Conservation (phyloP, 2,329 filamentous ascomycete genomes). For the Ustilaginoidea virens region DNA sequence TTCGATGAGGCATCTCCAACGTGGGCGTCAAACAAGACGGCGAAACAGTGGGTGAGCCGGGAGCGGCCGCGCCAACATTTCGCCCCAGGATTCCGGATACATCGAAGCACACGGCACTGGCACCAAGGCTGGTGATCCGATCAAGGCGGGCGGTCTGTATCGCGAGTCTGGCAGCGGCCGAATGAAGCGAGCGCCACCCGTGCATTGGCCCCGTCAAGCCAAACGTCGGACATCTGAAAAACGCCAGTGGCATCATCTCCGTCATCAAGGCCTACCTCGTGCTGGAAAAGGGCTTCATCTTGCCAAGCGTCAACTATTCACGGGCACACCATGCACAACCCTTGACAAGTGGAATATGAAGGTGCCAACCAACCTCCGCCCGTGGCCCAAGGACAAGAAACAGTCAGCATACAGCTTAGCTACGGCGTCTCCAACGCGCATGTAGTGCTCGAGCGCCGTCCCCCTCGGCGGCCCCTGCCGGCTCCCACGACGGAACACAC, state of each 20-base stretch:
- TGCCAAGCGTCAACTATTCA: slow-evolving; percentile 35
- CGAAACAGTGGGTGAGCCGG: slow-evolving; percentile 15
- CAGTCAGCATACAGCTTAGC: slow-evolving; percentile 36
- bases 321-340: slow-evolving; percentile 31
- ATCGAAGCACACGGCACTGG: slow-evolving; percentile 41
- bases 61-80: slow-evolving; percentile 10
- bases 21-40: slow-evolving; percentile 42
- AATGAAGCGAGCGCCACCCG: slow-evolving; percentile 23
- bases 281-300: slow-evolving; percentile 32
- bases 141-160: slow-evolving; percentile 34
- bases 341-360: slow-evolving; percentile 34
- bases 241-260: slow-evolving; percentile 32
- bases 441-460: slow-evolving; percentile 18
- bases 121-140: slow-evolving; percentile 38
- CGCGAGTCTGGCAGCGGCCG: slow-evolving; percentile 25
- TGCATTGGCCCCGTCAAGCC: slow-evolving; percentile 34
- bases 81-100: slow-evolving; percentile 15
- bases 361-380: slow-evolving; percentile 25
- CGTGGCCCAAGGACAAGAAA: slow-evolving; percentile 32
- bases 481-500: slow-evolving; percentile 7
- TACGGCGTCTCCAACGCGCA: slow-evolving; percentile 31
- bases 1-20: slow-evolving; percentile 33
- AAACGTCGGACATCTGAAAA: slow-evolving; percentile 37
- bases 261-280: slow-evolving; percentile 37
- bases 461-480: slow-evolving; percentile 3